phyloP scores from a whole-genome alignment of 805 yeast species.

The Nakazawaea holstii region DNA sequence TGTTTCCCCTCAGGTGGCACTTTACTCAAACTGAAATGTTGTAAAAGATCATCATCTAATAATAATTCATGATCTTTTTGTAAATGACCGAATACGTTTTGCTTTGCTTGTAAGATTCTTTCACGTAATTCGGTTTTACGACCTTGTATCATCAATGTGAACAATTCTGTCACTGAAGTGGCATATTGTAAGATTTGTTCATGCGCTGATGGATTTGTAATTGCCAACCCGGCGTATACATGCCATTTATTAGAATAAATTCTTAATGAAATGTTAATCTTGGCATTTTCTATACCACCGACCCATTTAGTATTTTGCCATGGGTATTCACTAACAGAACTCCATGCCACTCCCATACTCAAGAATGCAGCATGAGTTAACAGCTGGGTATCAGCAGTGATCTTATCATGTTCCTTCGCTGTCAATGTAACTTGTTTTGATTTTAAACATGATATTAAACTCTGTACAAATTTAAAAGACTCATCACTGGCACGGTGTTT shows the following conservation, averaged over 20 bases:
- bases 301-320: slow-evolving; percentile 85
- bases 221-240: slow-evolving; percentile 96
- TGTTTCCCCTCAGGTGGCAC: slow-evolving; percentile 54
- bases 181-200: slow-evolving; percentile 88
- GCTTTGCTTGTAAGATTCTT: slow-evolving; percentile 62
- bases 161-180: slow-evolving; percentile 74
- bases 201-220: slow-evolving; percentile 93
- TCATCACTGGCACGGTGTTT: slow-evolving; percentile 57
- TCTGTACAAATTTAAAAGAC: slow-evolving; percentile 52
- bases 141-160: slow-evolving; percentile 75
- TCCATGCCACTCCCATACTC: slow-evolving; percentile 98
- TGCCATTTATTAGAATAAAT: slow-evolving; percentile 96
- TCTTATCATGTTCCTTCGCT: slow-evolving; percentile 87
- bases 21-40: slow-evolving; percentile 72
- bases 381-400: slow-evolving; percentile 98
- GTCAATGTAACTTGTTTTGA: slow-evolving; percentile 74
- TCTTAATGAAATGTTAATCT: slow-evolving; percentile 85
- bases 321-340: slow-evolving; percentile 73
- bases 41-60: slow-evolving; percentile 73
- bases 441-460: slow-evolving; percentile 63
- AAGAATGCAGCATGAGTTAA: slow-evolving; percentile 97
- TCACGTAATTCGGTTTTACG: slow-evolving; percentile 49
- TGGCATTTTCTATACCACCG: slow-evolving; percentile 95
- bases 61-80: slow-evolving; percentile 50
- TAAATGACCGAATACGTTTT: slow-evolving; percentile 70